Percentiles rank a stretch among this genome's conserved stretches.
These are phyloP conservation scores for Colletotrichum endophyticum DNA, from an alignment of 2,329 filamentous ascomycete genomes.

Conservation along the genomic window DNA sequence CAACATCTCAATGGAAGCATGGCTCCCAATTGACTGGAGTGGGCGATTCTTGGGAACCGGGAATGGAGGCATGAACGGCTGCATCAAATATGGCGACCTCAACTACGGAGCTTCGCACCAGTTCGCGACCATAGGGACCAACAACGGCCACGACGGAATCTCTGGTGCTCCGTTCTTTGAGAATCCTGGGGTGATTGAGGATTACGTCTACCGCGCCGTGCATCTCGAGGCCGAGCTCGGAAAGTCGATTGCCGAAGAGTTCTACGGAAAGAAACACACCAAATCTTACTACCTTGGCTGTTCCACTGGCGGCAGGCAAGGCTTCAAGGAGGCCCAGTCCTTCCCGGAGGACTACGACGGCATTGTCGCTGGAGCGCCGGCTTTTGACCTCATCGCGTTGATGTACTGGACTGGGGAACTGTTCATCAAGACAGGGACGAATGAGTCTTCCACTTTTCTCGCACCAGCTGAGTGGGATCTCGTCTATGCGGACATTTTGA, in stretches of 20 bases:
- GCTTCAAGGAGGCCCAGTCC: slow-evolving; percentile 48
- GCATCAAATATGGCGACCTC: slow-evolving; percentile 51
- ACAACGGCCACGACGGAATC: slow-evolving; percentile 56
- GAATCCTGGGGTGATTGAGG: slow-evolving; percentile 38
- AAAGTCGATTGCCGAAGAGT: slow-evolving; percentile 50
- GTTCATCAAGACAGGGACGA: slow-evolving; percentile 44
- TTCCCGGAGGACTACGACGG: slow-evolving; percentile 57
- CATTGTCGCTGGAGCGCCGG: slow-evolving; percentile 53
- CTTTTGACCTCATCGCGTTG: slow-evolving; percentile 22
- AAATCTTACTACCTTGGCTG: slow-evolving; percentile 54
- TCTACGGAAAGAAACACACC: slow-evolving; percentile 42
- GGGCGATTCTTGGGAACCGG: slow-evolving; percentile 52
- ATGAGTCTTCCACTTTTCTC: slow-evolving; percentile 46
- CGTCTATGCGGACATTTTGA: slow-evolving; percentile 38
- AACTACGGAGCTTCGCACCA: slow-evolving; percentile 46
- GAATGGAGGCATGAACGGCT: slow-evolving; percentile 54
- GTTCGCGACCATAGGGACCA: slow-evolving; percentile 53
- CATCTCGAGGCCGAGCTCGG: slow-evolving; percentile 55
- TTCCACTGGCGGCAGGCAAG: slow-evolving; percentile 60
- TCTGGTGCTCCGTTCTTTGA: slow-evolving; percentile 33
- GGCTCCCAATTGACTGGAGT: slow-evolving; percentile 49
- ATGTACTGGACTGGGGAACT: slow-evolving; percentile 39
- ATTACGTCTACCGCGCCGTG: slow-evolving; percentile 40
- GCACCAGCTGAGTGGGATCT: slow-evolving; percentile 1
- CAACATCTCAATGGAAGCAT: slow-evolving; percentile 53